Evolutionary conservation across 768 basidiomycete genomes (phyloP).

Genomic region (Lentinula edodes): DNA sequence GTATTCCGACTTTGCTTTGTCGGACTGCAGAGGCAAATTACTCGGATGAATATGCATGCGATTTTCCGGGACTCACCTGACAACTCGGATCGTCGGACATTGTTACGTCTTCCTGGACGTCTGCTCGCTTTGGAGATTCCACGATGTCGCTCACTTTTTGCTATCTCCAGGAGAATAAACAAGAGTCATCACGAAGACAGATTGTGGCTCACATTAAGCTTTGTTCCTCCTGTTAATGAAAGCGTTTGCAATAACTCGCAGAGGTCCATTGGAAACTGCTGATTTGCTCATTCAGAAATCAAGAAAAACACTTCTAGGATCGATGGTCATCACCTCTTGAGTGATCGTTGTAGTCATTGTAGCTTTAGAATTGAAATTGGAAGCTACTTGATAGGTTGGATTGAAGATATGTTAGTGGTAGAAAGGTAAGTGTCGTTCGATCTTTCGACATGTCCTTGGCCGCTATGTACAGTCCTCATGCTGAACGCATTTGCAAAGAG

Average conservation of each 20-base stretch:
- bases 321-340: background rate
- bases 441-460: background rate
- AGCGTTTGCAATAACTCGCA: conserved; percentile 43
- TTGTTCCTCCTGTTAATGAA: conserved; percentile 3
- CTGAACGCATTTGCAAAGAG: background rate
- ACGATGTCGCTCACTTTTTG: conserved; percentile 22
- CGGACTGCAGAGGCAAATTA: conserved; percentile 25
- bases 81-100: conserved; percentile 42
- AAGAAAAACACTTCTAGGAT: too few relatives aligned
- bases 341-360: background rate
- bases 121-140: conserved; percentile 9
- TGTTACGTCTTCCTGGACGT: conserved; percentile 27
- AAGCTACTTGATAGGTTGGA: too few relatives aligned
- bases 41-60: background rate
- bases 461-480: background rate
- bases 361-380: background rate
- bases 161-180: conserved; percentile 38
- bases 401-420: background rate
- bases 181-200: background rate
- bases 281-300: background rate
- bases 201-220: conserved; percentile 22
- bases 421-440: background rate
- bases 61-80: conserved; percentile 22
- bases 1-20: conserved; percentile 31
- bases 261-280: conserved; percentile 37